Base-by-base conservation (phyloP, 2,329 filamentous ascomycete genomes). In the Fusarium sp. region DNA sequence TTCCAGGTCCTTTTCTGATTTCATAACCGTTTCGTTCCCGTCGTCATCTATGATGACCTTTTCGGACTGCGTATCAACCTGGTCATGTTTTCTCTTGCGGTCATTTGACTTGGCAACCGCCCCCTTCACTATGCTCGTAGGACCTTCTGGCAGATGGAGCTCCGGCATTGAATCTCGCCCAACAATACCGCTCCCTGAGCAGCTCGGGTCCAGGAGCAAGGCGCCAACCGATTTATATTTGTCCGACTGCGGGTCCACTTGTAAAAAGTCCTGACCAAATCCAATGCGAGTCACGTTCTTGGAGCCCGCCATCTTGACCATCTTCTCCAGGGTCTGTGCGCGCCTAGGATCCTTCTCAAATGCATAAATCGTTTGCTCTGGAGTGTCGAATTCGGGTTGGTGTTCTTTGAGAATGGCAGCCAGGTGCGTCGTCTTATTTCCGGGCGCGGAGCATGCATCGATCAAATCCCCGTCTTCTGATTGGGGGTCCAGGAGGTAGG, bases 371-470 rank as follows among this genome's bases (percentile, higher is more conserved):
- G 71, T 78, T 48, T 81, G 79, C 31, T 72, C 66, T 16, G 63
- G 70, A 31, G 73, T 78, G 18, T 76, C 78, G 64, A 77, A 78
- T 41, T 81, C 82, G 1, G 80, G 79, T 4, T 77, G 77, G 55
- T 81, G 82, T 51, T 80, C 82, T 55, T 78, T 83, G 51, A 96
- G 76, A 6, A 98, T 89, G 2, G 94, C 92, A 1, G 95, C 94
- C 48, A 97, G 82, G 79, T 98, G 96, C 8, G 95, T 98, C 1
- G 96, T 98, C 82, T 99, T 99, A 80, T 99, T 99, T 7, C 96
- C 96, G 2, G 96, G 96, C 1, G 96, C 96, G 0, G 96, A 94
- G 78, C 95, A 98, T 0, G 93, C 93, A 79, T 99, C 96, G n/a
- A 98, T 89, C 9, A 97, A 84, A 75, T 96, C 90, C 27, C 94